Evolutionary conservation across 495 filamentous ascomycete species (phyloP), one percentile per base, ranked within the genome.

Genomic region (Parachaetomium inaequale): DNA sequence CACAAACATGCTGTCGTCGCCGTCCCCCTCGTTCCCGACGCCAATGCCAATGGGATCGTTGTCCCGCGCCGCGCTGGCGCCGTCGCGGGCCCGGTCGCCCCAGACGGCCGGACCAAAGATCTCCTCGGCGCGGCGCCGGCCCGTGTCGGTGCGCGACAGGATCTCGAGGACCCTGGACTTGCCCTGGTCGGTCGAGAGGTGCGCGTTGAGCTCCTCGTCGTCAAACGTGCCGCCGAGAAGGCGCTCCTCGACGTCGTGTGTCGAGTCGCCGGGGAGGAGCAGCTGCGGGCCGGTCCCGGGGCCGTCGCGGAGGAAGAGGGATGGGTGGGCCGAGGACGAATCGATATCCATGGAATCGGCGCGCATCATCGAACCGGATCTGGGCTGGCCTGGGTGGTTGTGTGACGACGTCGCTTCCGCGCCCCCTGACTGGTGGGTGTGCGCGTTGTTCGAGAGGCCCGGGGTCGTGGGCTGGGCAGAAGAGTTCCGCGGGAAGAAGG

Each of bases 1-100:
- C 38, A 76, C 70, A 64, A 83, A 84, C 78, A 84, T 82, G 67
- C 74, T 77, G 57, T 80, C 75, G 15, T 79, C 78, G 11, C 74
- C 73, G 11, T 73, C 74, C n/a, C 77, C 76, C 43, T 78, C 79
- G 10, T 75, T 69, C 2, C 75, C 75, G 3, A 68, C 60, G 21
- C 66, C 68, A 14, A 70, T 71, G 6, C 70, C 71, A 36, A 75
- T 59, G 6, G 68, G 70, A 17, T 73, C 72, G 34, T 71, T 69
- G 23, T 69, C 63, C 32, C 61, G 62, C 12, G 47, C n/a, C 3
- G 49, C 51, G 10, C 42, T 47, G 17, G 45, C 12, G 7, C 53
- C 43, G 25, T 34, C 25, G 25, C 58, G 26, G 42, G 40, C 7
- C n/a, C 19, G 12, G 45, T 34, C 34, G 56, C 64, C 68, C 75